Conservation (phyloP, 495 filamentous ascomycete species). For the Clohesyomyces aquaticus region DNA sequence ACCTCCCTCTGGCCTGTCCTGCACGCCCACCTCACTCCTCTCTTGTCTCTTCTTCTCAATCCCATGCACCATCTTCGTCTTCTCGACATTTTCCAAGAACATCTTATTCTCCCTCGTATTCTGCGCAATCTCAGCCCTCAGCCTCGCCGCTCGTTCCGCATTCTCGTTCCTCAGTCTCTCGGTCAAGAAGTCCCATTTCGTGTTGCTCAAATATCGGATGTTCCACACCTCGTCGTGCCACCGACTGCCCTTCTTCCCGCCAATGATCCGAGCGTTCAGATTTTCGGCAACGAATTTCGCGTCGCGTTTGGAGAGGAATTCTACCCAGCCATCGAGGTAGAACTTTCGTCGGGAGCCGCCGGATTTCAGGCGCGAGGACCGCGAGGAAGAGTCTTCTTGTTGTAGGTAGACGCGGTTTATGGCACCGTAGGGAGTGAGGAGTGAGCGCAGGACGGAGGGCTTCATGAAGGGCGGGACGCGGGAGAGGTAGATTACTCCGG, state of each 20-base stretch:
- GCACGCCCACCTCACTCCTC: slow-evolving; percentile 65
- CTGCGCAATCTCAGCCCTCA: slow-evolving; percentile 78
- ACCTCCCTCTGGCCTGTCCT: too few species aligned
- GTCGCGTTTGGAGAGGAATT: slow-evolving; percentile 75
- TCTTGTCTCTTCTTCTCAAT: slow-evolving; percentile 60
- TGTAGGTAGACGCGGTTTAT: slow-evolving; percentile 87
- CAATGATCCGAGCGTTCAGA: slow-evolving; percentile 79
- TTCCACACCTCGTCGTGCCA: slow-evolving; percentile 96
- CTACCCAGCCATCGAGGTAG: slow-evolving; percentile 93
- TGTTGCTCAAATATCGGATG: slow-evolving; percentile 79
- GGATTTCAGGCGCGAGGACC: slow-evolving; percentile 60
- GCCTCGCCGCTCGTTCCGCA: slow-evolving; percentile 75
- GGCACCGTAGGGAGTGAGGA: slow-evolving; percentile 75
- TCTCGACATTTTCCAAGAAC: slow-evolving; percentile 77
- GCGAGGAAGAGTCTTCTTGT: slow-evolving; percentile 70
- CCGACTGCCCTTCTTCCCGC: slow-evolving; percentile 83
- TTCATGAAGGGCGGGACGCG: slow-evolving; percentile 95
- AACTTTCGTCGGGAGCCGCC: slow-evolving; percentile 88
- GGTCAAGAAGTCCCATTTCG: slow-evolving; percentile 74
- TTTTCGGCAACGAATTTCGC: slow-evolving; percentile 85
- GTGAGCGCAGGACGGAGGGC: slow-evolving; percentile 74
- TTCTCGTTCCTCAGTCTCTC: slow-evolving; percentile 79
- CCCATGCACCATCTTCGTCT: slow-evolving; percentile 53
- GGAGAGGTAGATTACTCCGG: slow-evolving; percentile 84
- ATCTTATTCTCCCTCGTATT: slow-evolving; percentile 80